These are phyloP conservation scores for Salicornia ramosissima DNA, from an alignment of 148 eudicot genomes.

Conservation along the genomic window DNA sequence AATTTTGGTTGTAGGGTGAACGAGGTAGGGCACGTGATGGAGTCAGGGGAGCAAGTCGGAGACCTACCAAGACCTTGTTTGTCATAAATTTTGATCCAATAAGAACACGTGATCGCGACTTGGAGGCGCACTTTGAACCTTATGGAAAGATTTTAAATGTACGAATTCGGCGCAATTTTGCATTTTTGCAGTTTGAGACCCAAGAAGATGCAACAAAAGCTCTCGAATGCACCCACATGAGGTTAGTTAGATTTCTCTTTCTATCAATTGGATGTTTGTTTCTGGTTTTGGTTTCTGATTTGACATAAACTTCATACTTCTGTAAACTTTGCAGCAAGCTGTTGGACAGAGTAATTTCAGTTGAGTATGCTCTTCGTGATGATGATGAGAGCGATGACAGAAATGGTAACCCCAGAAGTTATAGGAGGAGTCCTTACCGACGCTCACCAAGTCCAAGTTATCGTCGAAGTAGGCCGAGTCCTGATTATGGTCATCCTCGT, in stretches of 20 bases:
- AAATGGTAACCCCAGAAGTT: constrained; percentile 51
- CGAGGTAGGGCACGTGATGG: constrained; percentile 65
- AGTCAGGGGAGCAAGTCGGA: constrained; percentile 51
- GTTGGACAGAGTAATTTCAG: constrained; percentile 82
- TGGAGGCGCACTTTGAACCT: constrained; percentile 75
- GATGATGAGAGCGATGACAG: constrained; percentile 69
- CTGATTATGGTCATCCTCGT: constrained; percentile 64
- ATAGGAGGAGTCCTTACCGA: constrained; percentile 59
- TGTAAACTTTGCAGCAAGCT: constrained; percentile 57
- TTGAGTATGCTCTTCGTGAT: constrained; percentile 90
- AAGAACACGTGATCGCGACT: constrained; percentile 52
- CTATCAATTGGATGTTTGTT: background rate
- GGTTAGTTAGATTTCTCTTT: constrained; percentile 35
- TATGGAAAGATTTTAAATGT: constrained; percentile 71
- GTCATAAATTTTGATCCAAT: constrained; percentile 80
- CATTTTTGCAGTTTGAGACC: constrained; percentile 79
- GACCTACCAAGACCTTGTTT: constrained; percentile 80
- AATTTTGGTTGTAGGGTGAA: constrained; percentile 60
- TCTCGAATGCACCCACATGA: constrained; percentile 82
- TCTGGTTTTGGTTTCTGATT: background rate
- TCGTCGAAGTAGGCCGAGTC: constrained; percentile 62
- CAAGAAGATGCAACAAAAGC: constrained; percentile 90
- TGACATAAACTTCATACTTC: background rate
- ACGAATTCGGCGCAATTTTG: constrained; percentile 70
- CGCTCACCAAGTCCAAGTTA: constrained; percentile 73